A percentile compares a stretch with the other conserved stretches of the same genome.
phyloP scores from a whole-genome alignment of 352 stramenopile species.

The Phytophthora kernoviae region DNA sequence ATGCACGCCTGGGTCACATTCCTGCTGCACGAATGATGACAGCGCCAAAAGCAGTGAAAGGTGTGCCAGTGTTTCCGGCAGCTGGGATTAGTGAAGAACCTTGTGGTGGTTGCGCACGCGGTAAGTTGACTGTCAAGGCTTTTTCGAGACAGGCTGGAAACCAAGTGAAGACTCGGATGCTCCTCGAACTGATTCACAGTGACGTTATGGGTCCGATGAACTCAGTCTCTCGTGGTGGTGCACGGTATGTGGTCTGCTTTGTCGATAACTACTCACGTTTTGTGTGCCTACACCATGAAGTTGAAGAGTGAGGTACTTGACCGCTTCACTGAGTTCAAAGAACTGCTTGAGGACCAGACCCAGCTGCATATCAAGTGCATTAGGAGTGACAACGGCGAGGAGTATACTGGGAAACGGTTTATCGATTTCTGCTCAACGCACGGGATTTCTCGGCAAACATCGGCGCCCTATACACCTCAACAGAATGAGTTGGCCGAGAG shows the following conservation, averaged over 20 bases:
- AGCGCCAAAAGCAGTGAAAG: not conserved
- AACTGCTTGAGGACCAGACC: slow-evolving; percentile 8
- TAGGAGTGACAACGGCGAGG: not conserved
- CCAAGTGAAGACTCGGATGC: not conserved
- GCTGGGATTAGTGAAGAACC: not conserved
- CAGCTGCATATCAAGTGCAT: slow-evolving; percentile 10
- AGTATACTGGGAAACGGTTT: too few species aligned
- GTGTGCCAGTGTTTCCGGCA: not conserved
- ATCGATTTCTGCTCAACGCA: too few species aligned
- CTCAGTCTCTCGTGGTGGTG: not conserved
- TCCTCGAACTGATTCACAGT: not conserved
- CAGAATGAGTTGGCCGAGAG: too few species aligned
- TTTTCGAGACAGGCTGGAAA: not conserved
- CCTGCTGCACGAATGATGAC: not conserved
- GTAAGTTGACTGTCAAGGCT: too few species aligned
- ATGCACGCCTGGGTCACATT: too few species aligned
- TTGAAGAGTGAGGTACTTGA: slow-evolving; percentile 9
- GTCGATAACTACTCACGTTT: not conserved
- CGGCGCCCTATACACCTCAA: too few species aligned
- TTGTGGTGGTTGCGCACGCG: too few species aligned
- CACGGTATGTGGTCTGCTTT: not conserved
- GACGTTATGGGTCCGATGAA: not conserved
- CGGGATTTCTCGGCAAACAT: too few species aligned
- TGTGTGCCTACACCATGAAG: slow-evolving; percentile 8
- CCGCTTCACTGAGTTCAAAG: slow-evolving; percentile 3